Conservation (phyloP, 2,329 filamentous ascomycete species). For the Catunica adiposa region DNA sequence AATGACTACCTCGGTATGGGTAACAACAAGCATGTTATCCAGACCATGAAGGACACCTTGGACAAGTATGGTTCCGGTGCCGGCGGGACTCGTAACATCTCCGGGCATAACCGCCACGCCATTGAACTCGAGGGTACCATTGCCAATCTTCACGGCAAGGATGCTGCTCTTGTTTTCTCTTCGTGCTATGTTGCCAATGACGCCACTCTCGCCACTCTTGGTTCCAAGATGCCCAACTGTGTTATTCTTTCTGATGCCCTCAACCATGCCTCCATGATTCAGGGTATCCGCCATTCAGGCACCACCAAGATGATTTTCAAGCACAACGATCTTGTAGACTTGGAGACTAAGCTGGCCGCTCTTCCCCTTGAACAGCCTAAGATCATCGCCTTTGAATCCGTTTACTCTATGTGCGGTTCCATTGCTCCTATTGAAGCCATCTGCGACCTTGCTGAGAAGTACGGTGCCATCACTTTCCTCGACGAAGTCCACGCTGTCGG, state of each 20-base stretch:
- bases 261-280: constrained; percentile 98
- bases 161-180: constrained; percentile 82
- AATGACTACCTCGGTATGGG: constrained; percentile 99
- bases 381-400: constrained; percentile 96
- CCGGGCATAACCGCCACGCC: constrained; percentile 91
- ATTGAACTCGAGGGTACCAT: constrained; percentile 66
- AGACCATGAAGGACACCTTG: constrained; percentile 84
- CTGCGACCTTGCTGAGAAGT: constrained; percentile 91
- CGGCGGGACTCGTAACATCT: constrained; percentile 93
- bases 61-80: constrained; percentile 91
- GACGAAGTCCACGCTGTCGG: constrained; percentile 98
- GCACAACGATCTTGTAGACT: constrained; percentile 87
- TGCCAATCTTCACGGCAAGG: constrained; percentile 80
- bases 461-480: constrained; percentile 90
- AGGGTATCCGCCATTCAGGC: constrained; percentile 92
- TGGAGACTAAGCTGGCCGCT: constrained; percentile 82
- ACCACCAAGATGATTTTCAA: constrained; percentile 98
- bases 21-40: constrained; percentile 69
- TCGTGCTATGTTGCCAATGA: constrained; percentile 98
- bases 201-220: constrained; percentile 88
- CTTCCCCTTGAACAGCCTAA: constrained; percentile 76
- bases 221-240: constrained; percentile 88
- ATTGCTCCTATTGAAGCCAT: constrained; percentile 93
- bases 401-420: constrained; percentile 98
- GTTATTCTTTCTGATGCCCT: constrained; percentile 95